phyloP scores from a whole-genome alignment of 208 protist genomes.

The Trypanosoma lewisi region DNA sequence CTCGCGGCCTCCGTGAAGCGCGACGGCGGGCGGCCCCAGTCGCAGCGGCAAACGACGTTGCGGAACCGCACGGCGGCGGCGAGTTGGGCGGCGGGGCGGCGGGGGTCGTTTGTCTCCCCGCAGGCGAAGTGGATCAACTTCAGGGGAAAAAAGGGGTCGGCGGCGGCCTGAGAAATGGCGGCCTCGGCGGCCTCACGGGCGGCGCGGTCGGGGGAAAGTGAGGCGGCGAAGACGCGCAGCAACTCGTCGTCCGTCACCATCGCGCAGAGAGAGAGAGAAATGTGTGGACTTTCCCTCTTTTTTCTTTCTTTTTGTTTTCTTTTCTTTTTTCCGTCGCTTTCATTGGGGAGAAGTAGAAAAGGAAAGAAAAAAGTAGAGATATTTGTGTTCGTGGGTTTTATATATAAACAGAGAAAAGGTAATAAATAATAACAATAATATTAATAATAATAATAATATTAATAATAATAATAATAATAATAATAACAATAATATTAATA shows the following conservation, averaged over 20 bases:
- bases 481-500: too few relatives aligned
- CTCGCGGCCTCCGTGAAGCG: conserved; percentile 59
- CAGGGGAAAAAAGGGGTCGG: conserved; percentile 49
- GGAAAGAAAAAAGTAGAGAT: too few relatives aligned
- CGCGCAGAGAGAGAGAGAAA: not conserved
- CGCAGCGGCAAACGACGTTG: conserved; percentile 67
- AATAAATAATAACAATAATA: too few relatives aligned
- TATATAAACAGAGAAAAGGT: too few relatives aligned
- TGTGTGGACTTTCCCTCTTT: not conserved
- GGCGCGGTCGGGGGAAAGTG: conserved; percentile 64
- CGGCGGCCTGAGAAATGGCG: conserved; percentile 44
- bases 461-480: too few relatives aligned
- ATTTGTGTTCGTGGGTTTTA: too few relatives aligned
- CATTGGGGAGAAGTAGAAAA: too few relatives aligned
- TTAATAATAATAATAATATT: too few relatives aligned
- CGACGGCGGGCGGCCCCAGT: conserved; percentile 67
- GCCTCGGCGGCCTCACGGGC: conserved; percentile 65
- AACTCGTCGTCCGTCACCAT: conserved; percentile 35
- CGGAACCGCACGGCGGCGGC: conserved; percentile 71
- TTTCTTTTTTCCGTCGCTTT: too few relatives aligned
- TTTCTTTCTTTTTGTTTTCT: conserved; percentile 13
- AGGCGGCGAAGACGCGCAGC: conserved; percentile 53
- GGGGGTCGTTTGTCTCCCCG: conserved; percentile 16
- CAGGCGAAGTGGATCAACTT: conserved; percentile 9
- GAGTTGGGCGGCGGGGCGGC: too few relatives aligned